phyloP scores from a whole-genome alignment of 805 yeast genomes.

The Ogataea pilisensis region DNA sequence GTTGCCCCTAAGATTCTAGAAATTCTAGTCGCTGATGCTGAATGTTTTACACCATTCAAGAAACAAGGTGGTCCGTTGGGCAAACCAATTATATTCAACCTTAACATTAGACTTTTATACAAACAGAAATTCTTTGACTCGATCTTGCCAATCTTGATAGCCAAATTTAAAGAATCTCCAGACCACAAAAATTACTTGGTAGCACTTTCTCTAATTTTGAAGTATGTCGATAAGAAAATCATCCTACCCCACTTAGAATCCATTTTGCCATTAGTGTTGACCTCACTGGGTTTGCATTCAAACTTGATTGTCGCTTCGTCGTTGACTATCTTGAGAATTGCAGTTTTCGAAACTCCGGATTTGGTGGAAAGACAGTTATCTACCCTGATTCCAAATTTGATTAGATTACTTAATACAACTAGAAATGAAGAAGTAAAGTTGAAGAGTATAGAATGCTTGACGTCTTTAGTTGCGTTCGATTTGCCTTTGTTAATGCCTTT shows the following conservation, averaged over 20 bases:
- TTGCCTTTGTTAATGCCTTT: constrained; percentile 46
- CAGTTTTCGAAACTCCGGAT: constrained; percentile 51
- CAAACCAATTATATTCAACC: constrained; percentile 37
- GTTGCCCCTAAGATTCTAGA: constrained; percentile 54
- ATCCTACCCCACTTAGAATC: constrained; percentile 59
- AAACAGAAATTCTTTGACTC: constrained; percentile 75
- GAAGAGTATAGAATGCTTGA: constrained; percentile 54
- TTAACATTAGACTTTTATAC: constrained; percentile 63
- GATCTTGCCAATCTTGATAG: constrained; percentile 52
- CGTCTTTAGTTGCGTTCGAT: constrained; percentile 41
- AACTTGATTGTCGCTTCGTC: constrained; percentile 22
- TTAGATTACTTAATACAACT: constrained; percentile 31
- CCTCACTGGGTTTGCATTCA: constrained; percentile 40
- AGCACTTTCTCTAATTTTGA: constrained; percentile 64
- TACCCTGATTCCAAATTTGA: constrained; percentile 51
- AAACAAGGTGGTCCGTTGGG: constrained; percentile 19
- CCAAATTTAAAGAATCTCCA: constrained; percentile 35
- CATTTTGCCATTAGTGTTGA: constrained; percentile 69
- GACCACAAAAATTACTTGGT: constrained; percentile 52
- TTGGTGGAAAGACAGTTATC: constrained; percentile 51
- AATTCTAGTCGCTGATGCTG: constrained; percentile 63
- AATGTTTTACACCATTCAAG: constrained; percentile 47
- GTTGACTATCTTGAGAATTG: constrained; percentile 22
- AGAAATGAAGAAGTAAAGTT: constrained; percentile 45
- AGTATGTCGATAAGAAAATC: constrained; percentile 58